These are phyloP conservation scores for Geopyxis carbonaria DNA, from an alignment of 495 filamentous ascomycete species.

Conservation along the genomic window DNA sequence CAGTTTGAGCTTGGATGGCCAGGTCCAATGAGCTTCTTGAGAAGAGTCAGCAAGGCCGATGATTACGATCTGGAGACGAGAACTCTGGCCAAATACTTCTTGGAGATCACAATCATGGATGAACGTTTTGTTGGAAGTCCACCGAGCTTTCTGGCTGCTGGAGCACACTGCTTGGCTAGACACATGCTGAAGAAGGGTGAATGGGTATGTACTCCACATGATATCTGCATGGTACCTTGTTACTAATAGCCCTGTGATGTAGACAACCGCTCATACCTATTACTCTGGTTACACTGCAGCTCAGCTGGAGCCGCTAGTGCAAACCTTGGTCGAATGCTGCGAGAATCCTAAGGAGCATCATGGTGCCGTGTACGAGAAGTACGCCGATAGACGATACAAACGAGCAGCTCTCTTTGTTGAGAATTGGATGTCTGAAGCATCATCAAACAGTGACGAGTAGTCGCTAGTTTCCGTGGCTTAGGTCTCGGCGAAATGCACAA, in stretches of 20 bases:
- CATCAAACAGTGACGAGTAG: too few species aligned
- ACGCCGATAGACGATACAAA: slow-evolving; percentile 66
- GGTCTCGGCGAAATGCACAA: too few species aligned
- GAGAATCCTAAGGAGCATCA: slow-evolving; percentile 68
- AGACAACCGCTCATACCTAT: slow-evolving; percentile 70
- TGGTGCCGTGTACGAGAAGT: slow-evolving; percentile 76
- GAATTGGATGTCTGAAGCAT: slow-evolving; percentile 38
- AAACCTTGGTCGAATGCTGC: slow-evolving; percentile 71
- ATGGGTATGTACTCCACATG: slow-evolving; percentile 52
- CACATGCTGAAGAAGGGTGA: slow-evolving; percentile 72
- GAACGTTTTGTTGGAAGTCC: slow-evolving; percentile 86
- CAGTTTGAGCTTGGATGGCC: slow-evolving; percentile 92
- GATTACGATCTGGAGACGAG: slow-evolving; percentile 93
- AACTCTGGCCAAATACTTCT: slow-evolving; percentile 93
- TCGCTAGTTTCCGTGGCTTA: too few species aligned
- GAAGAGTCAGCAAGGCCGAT: slow-evolving; percentile 94
- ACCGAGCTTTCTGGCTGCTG: slow-evolving; percentile 78
- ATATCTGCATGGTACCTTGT: not conserved
- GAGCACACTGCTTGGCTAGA: slow-evolving; percentile 83
- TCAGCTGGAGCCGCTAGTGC: slow-evolving; percentile 62
- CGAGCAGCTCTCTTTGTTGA: slow-evolving; percentile 64
- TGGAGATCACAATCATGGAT: slow-evolving; percentile 94
- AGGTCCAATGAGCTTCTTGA: slow-evolving; percentile 93
- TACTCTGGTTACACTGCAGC: slow-evolving; percentile 82
- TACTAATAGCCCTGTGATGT: not conserved